Conservation (phyloP, 805 yeast species). For the Ogataea methanolica region DNA sequence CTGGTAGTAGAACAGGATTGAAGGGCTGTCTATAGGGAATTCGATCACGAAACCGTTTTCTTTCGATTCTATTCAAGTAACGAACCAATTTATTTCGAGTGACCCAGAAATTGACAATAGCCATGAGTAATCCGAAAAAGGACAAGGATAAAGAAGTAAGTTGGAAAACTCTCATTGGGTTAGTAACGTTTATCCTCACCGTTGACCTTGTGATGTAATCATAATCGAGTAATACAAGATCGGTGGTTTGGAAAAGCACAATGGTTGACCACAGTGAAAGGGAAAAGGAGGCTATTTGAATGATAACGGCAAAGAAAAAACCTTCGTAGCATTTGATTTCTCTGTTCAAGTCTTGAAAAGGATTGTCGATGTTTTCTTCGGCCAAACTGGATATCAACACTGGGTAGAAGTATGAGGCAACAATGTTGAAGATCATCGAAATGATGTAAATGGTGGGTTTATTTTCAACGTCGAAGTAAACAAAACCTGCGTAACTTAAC, state of each 20-base stretch:
- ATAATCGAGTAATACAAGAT: constrained; percentile 8
- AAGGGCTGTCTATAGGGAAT: neutral
- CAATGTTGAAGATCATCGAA: constrained; percentile 21
- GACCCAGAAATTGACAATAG: constrained; percentile 20
- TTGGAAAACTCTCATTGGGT: constrained; percentile 19
- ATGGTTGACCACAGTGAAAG: constrained; percentile 22
- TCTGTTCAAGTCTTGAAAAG: constrained; percentile 19
- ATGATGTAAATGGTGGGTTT: constrained; percentile 19
- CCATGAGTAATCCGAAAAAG: constrained; percentile 14
- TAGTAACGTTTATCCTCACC: constrained; percentile 16
- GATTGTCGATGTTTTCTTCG: constrained; percentile 21
- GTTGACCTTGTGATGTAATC: constrained; percentile 9
- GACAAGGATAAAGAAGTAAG: constrained; percentile 19
- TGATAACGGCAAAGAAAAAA: constrained; percentile 13
- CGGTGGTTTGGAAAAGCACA: constrained; percentile 8
- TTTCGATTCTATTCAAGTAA: constrained; percentile 23
- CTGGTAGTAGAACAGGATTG: constrained; percentile 8
- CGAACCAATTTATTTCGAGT: constrained; percentile 21
- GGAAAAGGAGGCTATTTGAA: constrained; percentile 15
- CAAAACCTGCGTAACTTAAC: constrained; percentile 25
- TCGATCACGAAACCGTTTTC: constrained; percentile 7
- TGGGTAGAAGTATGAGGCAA: constrained; percentile 26
- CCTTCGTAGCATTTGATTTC: constrained; percentile 21
- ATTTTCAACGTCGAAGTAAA: constrained; percentile 23
- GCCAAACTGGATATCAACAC: constrained; percentile 17